A percentile compares a stretch with the other conserved stretches of the same genome.
Evolutionary conservation across 2,329 filamentous ascomycete genomes (phyloP).

Genomic region (Diaporthe batatas): DNA sequence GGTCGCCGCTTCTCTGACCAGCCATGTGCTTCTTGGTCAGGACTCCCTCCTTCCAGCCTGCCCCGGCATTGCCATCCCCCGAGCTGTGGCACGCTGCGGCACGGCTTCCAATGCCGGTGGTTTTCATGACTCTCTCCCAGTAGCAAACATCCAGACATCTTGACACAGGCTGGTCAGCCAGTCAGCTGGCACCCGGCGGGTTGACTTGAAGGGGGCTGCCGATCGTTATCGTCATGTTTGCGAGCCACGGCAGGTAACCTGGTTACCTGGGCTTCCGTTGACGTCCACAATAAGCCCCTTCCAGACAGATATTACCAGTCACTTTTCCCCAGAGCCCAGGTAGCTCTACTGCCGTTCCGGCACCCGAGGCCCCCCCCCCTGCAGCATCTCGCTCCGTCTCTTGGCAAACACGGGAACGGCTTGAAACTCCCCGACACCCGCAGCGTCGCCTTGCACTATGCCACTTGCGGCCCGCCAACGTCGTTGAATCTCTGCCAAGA

Average conservation of each 20-base stretch:
- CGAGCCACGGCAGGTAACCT: conserved; percentile 2
- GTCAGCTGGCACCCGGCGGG: not conserved
- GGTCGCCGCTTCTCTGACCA: not conserved
- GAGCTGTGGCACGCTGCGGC: conserved; percentile 10
- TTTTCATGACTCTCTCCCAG: not conserved
- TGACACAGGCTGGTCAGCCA: not conserved
- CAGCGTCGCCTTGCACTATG: not conserved
- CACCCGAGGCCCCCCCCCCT: not conserved
- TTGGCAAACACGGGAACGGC: conserved; percentile 8
- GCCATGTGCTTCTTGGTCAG: not conserved
- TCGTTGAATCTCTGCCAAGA: not conserved
- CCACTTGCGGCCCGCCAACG: not conserved
- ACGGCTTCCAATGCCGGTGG: not conserved
- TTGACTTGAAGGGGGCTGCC: conserved; percentile 10
- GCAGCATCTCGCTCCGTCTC: conserved; percentile 16
- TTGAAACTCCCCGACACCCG: not conserved
- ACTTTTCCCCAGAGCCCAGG: not conserved
- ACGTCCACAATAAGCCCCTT: conserved; percentile 1
- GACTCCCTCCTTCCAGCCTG: not conserved
- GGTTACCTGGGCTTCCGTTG: not conserved
- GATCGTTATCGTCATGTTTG: conserved; percentile 23
- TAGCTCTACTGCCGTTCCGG: conserved; percentile 19
- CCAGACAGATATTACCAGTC: conserved; percentile 3
- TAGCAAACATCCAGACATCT: conserved; percentile 1
- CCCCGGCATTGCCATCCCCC: not conserved